Evolutionary conservation across 345 rosid genomes (phyloP).

Genomic region (Ceriops tagal): DNA sequence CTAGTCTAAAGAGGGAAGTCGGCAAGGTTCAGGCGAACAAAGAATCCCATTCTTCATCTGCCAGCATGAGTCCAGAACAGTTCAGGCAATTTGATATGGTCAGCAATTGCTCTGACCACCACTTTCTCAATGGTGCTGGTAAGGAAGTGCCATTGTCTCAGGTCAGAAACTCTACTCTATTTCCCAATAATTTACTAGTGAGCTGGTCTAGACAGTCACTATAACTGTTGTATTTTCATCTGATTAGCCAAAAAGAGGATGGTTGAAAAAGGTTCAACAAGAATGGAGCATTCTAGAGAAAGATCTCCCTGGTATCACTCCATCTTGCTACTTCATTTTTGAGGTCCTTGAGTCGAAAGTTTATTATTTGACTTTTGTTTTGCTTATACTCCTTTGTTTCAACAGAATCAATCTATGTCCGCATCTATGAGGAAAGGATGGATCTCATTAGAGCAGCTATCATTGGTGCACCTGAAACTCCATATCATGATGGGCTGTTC

Average conservation of each 20-base stretch:
- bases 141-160: conserved; percentile 47
- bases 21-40: conserved; percentile 25
- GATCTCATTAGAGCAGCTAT: conserved; percentile 83
- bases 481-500: conserved; percentile 90
- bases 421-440: conserved; percentile 77
- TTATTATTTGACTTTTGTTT: not conserved
- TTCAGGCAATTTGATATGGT: conserved; percentile 77
- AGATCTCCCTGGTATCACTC: conserved; percentile 72
- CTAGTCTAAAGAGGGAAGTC: conserved; percentile 25
- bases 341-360: not conserved
- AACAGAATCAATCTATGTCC: conserved; percentile 78
- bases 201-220: not conserved
- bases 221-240: conserved; percentile 12
- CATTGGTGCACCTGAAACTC: conserved; percentile 83
- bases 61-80: conserved; percentile 18
- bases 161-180: conserved; percentile 43
- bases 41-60: conserved; percentile 19
- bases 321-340: conserved; percentile 9
- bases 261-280: conserved; percentile 86
- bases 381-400: conserved; percentile 6
- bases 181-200: conserved; percentile 8
- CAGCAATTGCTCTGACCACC: conserved; percentile 70
- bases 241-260: conserved; percentile 56
- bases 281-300: conserved; percentile 80
- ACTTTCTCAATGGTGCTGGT: conserved; percentile 46